Evolutionary conservation across 352 stramenopile genomes (phyloP).

Genomic region (Thalassiosira hispida): DNA sequence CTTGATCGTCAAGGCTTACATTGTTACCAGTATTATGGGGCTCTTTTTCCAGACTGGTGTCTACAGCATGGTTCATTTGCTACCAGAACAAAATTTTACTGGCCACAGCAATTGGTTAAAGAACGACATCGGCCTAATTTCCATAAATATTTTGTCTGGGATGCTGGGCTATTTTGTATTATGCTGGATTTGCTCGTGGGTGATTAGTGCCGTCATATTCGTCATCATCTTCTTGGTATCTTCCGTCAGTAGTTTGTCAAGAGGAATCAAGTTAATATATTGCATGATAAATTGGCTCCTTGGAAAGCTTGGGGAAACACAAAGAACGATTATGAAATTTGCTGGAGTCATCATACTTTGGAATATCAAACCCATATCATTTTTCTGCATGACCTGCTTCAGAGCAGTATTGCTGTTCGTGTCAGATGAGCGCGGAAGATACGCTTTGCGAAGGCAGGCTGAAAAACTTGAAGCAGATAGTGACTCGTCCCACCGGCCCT

Average conservation of each 20-base stretch:
- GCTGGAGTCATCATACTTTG: too few relatives aligned
- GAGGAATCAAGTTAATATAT: too few relatives aligned
- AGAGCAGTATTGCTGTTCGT: too few relatives aligned
- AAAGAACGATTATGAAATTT: neutral
- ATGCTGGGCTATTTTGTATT: neutral
- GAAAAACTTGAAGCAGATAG: too few relatives aligned
- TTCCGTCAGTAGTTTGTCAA: too few relatives aligned
- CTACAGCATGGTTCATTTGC: neutral
- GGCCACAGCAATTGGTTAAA: neutral
- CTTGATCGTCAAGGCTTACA: neutral
- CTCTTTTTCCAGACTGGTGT: neutral
- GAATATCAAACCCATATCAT: too few relatives aligned
- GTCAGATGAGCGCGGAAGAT: too few relatives aligned
- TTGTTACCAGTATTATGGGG: neutral
- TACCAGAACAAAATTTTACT: neutral
- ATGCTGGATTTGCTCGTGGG: neutral
- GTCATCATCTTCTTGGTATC: neutral
- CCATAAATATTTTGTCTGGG: slow-evolving; percentile 4
- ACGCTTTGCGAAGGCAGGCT: too few relatives aligned
- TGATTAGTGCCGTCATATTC: neutral
- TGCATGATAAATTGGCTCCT: neutral
- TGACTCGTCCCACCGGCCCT: too few relatives aligned
- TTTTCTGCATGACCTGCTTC: too few relatives aligned
- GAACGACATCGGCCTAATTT: neutral
- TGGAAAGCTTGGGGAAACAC: neutral